A percentile compares a stretch with the other conserved stretches of the same genome.
Conservation (phyloP, 179 eudicot species). For the Silene coronaria region DNA sequence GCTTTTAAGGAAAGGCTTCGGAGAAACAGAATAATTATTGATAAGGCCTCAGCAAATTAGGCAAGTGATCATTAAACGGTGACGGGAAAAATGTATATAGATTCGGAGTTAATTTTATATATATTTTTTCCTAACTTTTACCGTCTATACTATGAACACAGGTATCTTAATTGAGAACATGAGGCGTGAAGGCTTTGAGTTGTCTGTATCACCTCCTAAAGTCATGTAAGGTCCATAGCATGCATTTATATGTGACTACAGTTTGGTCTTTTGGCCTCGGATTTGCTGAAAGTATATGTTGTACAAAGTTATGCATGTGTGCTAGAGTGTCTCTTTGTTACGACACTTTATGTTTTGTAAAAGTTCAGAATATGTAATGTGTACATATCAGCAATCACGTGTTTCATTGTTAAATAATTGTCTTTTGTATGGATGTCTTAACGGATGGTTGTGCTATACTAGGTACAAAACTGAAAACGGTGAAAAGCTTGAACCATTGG, state of each 20-base stretch:
- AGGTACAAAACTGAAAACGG: slow-evolving; percentile 81
- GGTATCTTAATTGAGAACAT: slow-evolving; percentile 96
- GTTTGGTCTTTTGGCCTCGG: slow-evolving; percentile 2
- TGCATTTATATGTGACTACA: slow-evolving; percentile 4
- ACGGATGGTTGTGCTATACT: slow-evolving; percentile 16
- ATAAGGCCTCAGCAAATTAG: slow-evolving; percentile 1
- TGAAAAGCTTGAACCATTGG: slow-evolving; percentile 83
- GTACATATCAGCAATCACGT: not conserved
- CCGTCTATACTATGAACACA: slow-evolving; percentile 23
- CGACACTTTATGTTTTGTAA: not conserved
- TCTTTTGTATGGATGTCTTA: not conserved
- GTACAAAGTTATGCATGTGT: not conserved
- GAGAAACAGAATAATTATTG: not conserved
- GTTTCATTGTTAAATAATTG: not conserved
- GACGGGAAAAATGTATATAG: not conserved
- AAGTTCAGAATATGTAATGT: not conserved
- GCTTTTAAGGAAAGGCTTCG: not conserved
- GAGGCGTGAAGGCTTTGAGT: slow-evolving; percentile 99
- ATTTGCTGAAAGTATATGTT: not conserved
- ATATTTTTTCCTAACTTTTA: not conserved
- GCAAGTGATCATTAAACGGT: not conserved
- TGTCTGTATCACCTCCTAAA: slow-evolving; percentile 93
- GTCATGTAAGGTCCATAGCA: slow-evolving; percentile 65
- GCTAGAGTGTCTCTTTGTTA: not conserved
- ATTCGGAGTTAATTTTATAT: slow-evolving; percentile 4